phyloP scores from a whole-genome alignment of 305 asterid species.

The Fraxinus floribunda region DNA sequence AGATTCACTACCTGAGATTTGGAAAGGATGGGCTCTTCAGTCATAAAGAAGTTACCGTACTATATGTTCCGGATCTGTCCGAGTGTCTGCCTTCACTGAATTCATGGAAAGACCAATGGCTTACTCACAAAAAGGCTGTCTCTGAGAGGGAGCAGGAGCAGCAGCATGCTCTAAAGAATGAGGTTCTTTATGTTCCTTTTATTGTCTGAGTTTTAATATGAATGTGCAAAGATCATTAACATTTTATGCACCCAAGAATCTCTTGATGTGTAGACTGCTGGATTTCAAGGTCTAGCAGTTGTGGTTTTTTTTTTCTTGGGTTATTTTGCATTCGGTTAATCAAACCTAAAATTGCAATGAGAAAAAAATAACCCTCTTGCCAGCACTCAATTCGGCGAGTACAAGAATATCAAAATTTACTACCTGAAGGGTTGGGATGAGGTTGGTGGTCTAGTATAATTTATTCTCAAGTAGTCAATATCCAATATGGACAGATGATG shows the following conservation, averaged over 20 bases:
- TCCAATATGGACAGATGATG: neutral
- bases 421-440: neutral
- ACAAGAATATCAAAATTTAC: neutral
- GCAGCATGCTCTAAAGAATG: constrained; percentile 49
- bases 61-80: constrained; percentile 85
- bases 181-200: constrained; percentile 44
- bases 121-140: constrained; percentile 61
- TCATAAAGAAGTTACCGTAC: constrained; percentile 89
- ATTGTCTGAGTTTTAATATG: constrained; percentile 12
- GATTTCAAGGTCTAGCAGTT: neutral
- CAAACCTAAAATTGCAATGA: neutral
- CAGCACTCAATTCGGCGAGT: neutral
- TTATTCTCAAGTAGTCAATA: neutral
- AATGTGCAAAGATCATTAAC: neutral
- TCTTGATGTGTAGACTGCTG: constrained; percentile 2
- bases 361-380: neutral
- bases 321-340: neutral
- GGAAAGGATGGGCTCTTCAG: constrained; percentile 88
- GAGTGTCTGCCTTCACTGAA: constrained; percentile 87
- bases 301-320: neutral
- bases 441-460: neutral
- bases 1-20: constrained; percentile 91
- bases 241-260: neutral
- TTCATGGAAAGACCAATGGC: constrained; percentile 84
- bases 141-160: constrained; percentile 70